These are phyloP conservation scores for Odonthalia washingtoniensis DNA, from an alignment of 31 red algal genomes.

Conservation along the genomic window DNA sequence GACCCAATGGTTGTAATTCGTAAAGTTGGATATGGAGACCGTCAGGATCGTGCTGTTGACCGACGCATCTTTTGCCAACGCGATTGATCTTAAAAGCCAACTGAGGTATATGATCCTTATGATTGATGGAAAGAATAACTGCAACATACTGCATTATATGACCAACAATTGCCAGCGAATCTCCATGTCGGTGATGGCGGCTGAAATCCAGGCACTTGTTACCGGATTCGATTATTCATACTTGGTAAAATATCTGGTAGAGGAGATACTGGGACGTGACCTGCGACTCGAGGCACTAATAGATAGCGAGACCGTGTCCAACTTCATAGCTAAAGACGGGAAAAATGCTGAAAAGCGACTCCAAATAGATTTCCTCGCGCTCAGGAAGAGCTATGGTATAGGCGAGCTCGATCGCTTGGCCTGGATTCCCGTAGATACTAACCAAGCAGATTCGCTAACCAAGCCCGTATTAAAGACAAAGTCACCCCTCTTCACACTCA, in stretches of 20 bases:
- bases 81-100: not conserved
- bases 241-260: not conserved
- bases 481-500: too few species aligned
- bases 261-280: not conserved
- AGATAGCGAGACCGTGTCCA: not conserved
- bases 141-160: constrained; percentile 10
- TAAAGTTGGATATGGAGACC: not conserved
- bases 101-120: not conserved
- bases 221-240: not conserved
- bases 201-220: not conserved
- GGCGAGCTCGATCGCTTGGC: not conserved
- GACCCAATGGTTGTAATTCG: not conserved
- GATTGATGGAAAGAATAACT: not conserved
- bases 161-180: not conserved
- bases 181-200: not conserved
- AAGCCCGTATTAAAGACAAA: not conserved
- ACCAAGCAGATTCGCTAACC: not conserved
- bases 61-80: constrained; percentile 12
- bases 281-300: not conserved
- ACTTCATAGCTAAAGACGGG: not conserved
- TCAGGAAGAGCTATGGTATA: too few species aligned
- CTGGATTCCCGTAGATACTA: not conserved
- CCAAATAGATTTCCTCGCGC: not conserved
- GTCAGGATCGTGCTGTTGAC: not conserved
- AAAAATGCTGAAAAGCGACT: not conserved